Percentiles rank a stretch among this genome's conserved stretches.
phyloP scores from a whole-genome alignment of 2,329 filamentous ascomycete species.

The Calonectria honghensis region DNA sequence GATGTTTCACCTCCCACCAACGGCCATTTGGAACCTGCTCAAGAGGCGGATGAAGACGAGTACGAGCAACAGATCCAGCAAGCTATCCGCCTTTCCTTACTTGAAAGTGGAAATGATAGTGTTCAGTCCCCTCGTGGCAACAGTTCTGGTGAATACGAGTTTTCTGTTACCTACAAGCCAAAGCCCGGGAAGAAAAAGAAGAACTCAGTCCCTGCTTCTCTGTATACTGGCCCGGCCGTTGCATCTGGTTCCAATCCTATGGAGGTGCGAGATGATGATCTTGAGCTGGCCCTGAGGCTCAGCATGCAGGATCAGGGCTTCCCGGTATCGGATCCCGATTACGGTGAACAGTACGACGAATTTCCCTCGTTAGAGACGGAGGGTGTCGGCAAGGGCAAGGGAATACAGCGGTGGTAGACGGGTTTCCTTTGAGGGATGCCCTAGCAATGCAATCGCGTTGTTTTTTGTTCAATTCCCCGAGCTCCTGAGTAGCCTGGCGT shows the following conservation, averaged over 20 bases:
- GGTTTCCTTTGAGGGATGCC: slow-evolving; percentile 19
- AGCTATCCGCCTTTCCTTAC: slow-evolving; percentile 76
- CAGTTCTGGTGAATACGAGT: slow-evolving; percentile 70
- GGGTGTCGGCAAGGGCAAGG: slow-evolving; percentile 68
- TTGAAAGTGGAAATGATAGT: slow-evolving; percentile 69
- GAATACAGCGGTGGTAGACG: slow-evolving; percentile 55
- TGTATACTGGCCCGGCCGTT: slow-evolving; percentile 61
- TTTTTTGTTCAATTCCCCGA: slow-evolving; percentile 8
- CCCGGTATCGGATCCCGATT: slow-evolving; percentile 37
- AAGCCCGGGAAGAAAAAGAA: slow-evolving; percentile 64
- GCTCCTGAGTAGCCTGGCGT: slow-evolving; percentile 10
- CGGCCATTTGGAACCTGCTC: slow-evolving; percentile 39
- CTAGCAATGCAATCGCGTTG: slow-evolving; percentile 21
- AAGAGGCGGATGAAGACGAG: slow-evolving; percentile 65
- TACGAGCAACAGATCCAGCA: slow-evolving; percentile 78
- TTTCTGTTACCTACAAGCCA: slow-evolving; percentile 69
- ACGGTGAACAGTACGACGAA: slow-evolving; percentile 56
- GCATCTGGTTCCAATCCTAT: slow-evolving; percentile 51
- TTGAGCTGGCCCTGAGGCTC: slow-evolving; percentile 76
- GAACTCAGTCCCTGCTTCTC: slow-evolving; percentile 58
- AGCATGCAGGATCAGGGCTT: slow-evolving; percentile 74
- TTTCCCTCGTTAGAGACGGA: slow-evolving; percentile 64
- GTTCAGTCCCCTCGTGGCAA: slow-evolving; percentile 67
- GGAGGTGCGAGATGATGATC: slow-evolving; percentile 69
- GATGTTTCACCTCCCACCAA: slow-evolving; percentile 60